Evolutionary conservation across 352 stramenopile species (phyloP).

Genomic region (Phytophthora tubulina): DNA sequence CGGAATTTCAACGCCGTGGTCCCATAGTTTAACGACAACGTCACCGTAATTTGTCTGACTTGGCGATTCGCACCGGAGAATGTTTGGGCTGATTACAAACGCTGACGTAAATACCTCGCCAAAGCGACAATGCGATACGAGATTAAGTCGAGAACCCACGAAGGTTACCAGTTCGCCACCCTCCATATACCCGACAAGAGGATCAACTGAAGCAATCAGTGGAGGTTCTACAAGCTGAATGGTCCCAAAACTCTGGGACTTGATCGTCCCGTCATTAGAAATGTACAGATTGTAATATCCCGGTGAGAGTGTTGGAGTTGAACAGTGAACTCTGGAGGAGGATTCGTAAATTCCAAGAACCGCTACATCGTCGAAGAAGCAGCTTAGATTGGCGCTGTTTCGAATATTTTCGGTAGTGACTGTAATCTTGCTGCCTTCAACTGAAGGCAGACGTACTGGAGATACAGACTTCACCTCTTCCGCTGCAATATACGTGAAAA

Average conservation of each 20-base stretch:
- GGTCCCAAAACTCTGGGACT: slow-evolving; percentile 48
- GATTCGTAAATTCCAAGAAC: slow-evolving; percentile 48
- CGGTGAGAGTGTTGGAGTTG: slow-evolving; percentile 40
- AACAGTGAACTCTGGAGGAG: slow-evolving; percentile 46
- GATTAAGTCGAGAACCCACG: slow-evolving; percentile 57
- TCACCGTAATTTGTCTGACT: slow-evolving; percentile 44
- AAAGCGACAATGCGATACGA: slow-evolving; percentile 82
- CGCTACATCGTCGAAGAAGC: slow-evolving; percentile 57
- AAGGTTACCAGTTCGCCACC: slow-evolving; percentile 59
- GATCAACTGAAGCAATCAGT: slow-evolving; percentile 49
- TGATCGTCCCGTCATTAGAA: slow-evolving; percentile 60
- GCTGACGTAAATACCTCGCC: slow-evolving; percentile 43
- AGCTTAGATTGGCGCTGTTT: slow-evolving; percentile 55
- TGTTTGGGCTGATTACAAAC: slow-evolving; percentile 34
- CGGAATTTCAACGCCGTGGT: slow-evolving; percentile 53
- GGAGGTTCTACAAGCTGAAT: slow-evolving; percentile 65
- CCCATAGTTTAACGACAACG: slow-evolving; percentile 54
- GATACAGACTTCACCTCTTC: slow-evolving; percentile 56
- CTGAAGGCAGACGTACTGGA: slow-evolving; percentile 46
- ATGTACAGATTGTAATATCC: slow-evolving; percentile 48
- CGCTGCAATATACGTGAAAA: slow-evolving; percentile 51
- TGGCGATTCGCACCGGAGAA: slow-evolving; percentile 54
- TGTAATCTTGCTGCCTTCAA: slow-evolving; percentile 43
- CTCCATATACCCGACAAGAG: slow-evolving; percentile 33
- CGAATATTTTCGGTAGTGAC: slow-evolving; percentile 52